A percentile compares a stretch with the other conserved stretches of the same genome.
Conservation (phyloP, 108 stramenopile genomes). For the Epithemia pelagica region DNA sequence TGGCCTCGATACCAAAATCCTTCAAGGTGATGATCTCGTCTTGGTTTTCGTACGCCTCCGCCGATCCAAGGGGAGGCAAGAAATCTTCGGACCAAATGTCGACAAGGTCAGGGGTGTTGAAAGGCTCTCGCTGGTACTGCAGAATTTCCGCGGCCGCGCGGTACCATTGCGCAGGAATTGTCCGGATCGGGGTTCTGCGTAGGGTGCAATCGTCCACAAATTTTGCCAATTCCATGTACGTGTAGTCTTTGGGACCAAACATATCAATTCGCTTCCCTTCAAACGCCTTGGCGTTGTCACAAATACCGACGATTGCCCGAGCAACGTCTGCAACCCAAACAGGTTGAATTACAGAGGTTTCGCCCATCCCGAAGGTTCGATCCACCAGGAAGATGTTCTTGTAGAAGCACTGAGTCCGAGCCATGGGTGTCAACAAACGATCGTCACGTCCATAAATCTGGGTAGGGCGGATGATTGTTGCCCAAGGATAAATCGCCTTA, state of each 20-base stretch:
- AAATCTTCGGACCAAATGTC: constrained; percentile 74
- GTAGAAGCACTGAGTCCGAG: constrained; percentile 54
- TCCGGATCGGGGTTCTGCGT: constrained; percentile 41
- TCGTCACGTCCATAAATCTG: constrained; percentile 95
- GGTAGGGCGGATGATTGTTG: constrained; percentile 89
- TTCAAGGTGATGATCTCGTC: constrained; percentile 72
- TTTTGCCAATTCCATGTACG: constrained; percentile 85
- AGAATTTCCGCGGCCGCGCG: constrained; percentile 43
- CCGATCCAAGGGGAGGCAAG: constrained; percentile 55
- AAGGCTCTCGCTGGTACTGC: constrained; percentile 52
- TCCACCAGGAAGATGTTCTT: constrained; percentile 76
- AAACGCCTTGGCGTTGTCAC: constrained; percentile 69
- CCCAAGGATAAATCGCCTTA: constrained; percentile 81
- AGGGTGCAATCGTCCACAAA: constrained; percentile 89
- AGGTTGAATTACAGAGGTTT: constrained; percentile 86
- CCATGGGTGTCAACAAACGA: constrained; percentile 86
- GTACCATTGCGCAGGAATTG: constrained; percentile 52
- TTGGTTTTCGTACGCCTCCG: constrained; percentile 36
- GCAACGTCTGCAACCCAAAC: constrained; percentile 93
- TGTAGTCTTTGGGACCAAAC: constrained; percentile 89
- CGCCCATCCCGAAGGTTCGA: constrained; percentile 22
- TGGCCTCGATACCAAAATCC: constrained; percentile 75
- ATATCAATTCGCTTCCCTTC: constrained; percentile 87
- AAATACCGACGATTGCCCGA: constrained; percentile 61
- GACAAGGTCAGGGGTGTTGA: constrained; percentile 73